Evolutionary conservation across 306 rosid species (phyloP).

Genomic region (Clitoria ternatea): DNA sequence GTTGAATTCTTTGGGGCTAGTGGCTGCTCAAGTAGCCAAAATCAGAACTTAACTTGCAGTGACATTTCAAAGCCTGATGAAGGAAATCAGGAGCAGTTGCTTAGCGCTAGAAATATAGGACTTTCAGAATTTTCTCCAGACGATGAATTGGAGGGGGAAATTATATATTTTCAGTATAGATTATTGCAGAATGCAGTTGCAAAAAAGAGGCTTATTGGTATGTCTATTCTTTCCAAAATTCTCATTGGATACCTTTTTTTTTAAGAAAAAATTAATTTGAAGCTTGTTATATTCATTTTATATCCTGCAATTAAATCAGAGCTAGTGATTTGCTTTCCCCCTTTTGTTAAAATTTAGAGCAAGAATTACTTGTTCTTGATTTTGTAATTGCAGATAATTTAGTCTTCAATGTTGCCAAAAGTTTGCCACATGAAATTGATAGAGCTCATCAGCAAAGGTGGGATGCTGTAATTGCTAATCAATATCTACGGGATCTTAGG

Average conservation of each 20-base stretch:
- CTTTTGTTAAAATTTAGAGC: background rate
- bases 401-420: conserved; percentile 51
- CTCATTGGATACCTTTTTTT: background rate
- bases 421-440: conserved; percentile 78
- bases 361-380: conserved; percentile 9
- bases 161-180: conserved; percentile 70
- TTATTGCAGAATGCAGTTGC: conserved; percentile 58
- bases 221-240: conserved; percentile 19
- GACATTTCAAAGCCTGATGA: conserved; percentile 41
- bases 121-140: conserved; percentile 50
- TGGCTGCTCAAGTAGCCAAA: conserved; percentile 47
- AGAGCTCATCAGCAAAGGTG: conserved; percentile 57
- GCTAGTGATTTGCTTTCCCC: background rate
- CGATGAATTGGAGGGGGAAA: conserved; percentile 91
- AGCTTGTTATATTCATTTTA: background rate
- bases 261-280: background rate
- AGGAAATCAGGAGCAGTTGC: conserved; percentile 42
- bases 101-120: conserved; percentile 40
- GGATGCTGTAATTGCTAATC: conserved; percentile 84
- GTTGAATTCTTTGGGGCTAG: conserved; percentile 42
- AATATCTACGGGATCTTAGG: conserved; percentile 69
- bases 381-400: conserved; percentile 64
- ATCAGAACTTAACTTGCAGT: conserved; percentile 34
- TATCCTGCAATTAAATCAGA: background rate
- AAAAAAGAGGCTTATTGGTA: conserved; percentile 64